Conservation (phyloP, 208 protist species). For the Balamuthia mandrillaris region DNA sequence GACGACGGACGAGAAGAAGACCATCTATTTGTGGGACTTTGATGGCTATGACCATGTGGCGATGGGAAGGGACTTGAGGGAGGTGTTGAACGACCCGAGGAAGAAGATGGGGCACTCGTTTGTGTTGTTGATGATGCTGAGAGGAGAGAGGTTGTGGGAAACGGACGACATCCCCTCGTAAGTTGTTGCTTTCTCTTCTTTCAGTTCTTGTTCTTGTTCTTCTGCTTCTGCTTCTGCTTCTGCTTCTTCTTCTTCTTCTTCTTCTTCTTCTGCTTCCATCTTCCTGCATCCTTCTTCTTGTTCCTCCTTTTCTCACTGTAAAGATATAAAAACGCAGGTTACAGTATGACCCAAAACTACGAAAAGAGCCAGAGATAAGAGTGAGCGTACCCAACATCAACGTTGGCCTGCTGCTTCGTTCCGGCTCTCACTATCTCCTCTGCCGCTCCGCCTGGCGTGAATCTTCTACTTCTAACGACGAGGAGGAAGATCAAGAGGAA, state of each 20-base stretch:
- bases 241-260: neutral
- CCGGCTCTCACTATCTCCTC: too few relatives aligned
- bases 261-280: neutral
- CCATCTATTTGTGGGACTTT: slow-evolving; percentile 33
- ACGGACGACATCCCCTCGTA: neutral
- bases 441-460: too few relatives aligned
- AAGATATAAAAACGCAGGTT: too few relatives aligned
- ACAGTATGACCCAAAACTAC: neutral
- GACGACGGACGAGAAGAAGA: neutral
- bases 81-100: slow-evolving; percentile 31
- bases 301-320: neutral
- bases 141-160: slow-evolving; percentile 13
- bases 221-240: neutral
- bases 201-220: neutral
- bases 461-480: too few relatives aligned
- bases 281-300: neutral
- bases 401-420: too few relatives aligned
- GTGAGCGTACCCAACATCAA: too few relatives aligned
- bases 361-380: neutral
- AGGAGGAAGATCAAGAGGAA: too few relatives aligned
- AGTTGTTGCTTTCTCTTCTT: neutral
- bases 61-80: neutral
- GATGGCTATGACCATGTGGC: slow-evolving; percentile 38
- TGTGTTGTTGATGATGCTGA: slow-evolving; percentile 32
- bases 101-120: slow-evolving; percentile 42